A percentile compares a stretch with the other conserved stretches of the same genome.
These are phyloP conservation scores for Apiospora koreana DNA, from an alignment of 2,329 filamentous ascomycete genomes.

Conservation along the genomic window DNA sequence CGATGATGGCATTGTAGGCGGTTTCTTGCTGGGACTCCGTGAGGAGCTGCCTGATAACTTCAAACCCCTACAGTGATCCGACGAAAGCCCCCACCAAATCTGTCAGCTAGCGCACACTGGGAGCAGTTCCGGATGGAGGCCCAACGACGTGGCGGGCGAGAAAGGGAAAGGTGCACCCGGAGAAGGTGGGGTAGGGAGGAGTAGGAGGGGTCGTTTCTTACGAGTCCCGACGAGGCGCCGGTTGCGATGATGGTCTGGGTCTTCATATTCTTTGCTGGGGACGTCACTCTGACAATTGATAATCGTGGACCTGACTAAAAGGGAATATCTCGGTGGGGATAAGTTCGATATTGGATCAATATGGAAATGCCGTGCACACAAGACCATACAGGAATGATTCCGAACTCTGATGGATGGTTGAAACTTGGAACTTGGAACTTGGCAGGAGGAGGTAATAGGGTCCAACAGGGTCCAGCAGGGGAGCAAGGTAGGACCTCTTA, in stretches of 20 bases:
- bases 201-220: neutral
- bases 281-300: neutral
- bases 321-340: neutral
- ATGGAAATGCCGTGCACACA: neutral
- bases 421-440: no score
- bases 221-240: neutral
- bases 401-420: neutral
- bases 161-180: neutral
- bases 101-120: neutral
- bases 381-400: neutral
- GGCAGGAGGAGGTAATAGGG: no score
- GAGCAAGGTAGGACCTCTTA: neutral
- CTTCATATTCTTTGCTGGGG: neutral
- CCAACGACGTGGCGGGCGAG: neutral
- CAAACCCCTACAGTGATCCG: neutral
- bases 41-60: constrained; percentile 5
- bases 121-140: no score
- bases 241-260: neutral
- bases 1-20: constrained; percentile 50
- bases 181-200: neutral
- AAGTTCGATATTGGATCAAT: neutral
- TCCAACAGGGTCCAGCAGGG: neutral
- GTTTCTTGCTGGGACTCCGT: constrained; percentile 12
- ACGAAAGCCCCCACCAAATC: neutral
- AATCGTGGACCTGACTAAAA: neutral